Evolutionary conservation across 129 eudicot genomes (phyloP), one percentile per base, ranked within the genome.

Genomic region (Kitagawia praeruptora): DNA sequence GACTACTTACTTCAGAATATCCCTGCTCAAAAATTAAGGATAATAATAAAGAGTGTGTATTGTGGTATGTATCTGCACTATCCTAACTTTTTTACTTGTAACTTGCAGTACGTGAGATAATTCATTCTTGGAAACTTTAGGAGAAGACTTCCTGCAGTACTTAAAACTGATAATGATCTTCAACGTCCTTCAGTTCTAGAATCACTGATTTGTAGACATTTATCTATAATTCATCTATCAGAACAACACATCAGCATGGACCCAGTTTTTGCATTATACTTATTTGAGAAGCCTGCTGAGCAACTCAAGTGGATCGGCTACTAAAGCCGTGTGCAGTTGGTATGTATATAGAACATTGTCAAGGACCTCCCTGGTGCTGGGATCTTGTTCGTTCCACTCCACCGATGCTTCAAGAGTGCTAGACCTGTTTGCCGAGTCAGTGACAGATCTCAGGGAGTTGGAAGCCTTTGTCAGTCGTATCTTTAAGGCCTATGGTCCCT

Each of bases 381-480:
- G n/a, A 88, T 95, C 86, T 84, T 90, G 66, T 95, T 85, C 81
- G 92, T 92, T 7, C 99, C 99, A 37, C 87, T 80, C 47, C 96
- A 92, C 45, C 75, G 85, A 84, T 89, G 97, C 87, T 95, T 95
- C 47, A 95, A 89, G 78, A 92, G 97, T 86, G 84, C 96, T 6
- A 83, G 99, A 79, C 97, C 96, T 38, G 96, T 95, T 95, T 85
- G 97, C 97, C 0, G 96, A 92, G 82, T 92, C 97, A 10, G 90
- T 92, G 39, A 92, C 93, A 2, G 95, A 92, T 82, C 80, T 86
- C 40, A 84, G 79, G 70, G 99, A 95, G 71, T 47, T 95, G 77
- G 87, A 90, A 80, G 91, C 99, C 25, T 95, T 92, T 58, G 91
- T 92, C n/a, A n/a, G n/a, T 23, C 94, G 96, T 39, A 81, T 87